Conservation (phyloP, 495 filamentous ascomycete genomes). For the Cenococcum geophilum region DNA sequence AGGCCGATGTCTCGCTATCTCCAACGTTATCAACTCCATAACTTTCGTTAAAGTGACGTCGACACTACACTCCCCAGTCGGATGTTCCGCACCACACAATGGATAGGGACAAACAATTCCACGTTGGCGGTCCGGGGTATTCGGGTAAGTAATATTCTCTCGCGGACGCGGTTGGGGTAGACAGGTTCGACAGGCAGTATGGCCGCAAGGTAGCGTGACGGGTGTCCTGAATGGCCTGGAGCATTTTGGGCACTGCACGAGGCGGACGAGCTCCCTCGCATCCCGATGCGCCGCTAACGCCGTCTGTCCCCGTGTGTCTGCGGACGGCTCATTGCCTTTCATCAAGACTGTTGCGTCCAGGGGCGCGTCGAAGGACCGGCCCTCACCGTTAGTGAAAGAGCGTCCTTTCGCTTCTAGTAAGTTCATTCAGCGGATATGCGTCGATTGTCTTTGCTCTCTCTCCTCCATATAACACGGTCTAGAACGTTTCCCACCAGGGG, state of each 20-base stretch:
- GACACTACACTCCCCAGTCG: conserved; percentile 63
- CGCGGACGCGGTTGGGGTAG: conserved; percentile 58
- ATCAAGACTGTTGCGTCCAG: conserved; percentile 18
- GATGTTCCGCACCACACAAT: conserved; percentile 64
- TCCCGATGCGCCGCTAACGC: conserved; percentile 44
- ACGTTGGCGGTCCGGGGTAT: conserved; percentile 53
- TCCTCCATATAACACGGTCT: conserved; percentile 5
- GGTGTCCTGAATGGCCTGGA: conserved; percentile 61
- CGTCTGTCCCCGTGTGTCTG: conserved; percentile 10
- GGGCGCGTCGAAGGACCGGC: conserved; percentile 23
- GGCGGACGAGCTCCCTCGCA: conserved; percentile 55
- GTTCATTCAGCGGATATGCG: conserved; percentile 10
- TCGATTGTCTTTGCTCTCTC: not conserved
- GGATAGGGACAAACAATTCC: conserved; percentile 68
- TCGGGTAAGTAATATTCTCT: conserved; percentile 68
- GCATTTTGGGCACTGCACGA: conserved; percentile 71
- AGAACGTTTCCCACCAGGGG: too few relatives aligned
- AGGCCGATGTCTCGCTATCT: conserved; percentile 40
- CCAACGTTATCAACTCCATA: conserved; percentile 48
- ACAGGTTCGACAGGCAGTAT: conserved; percentile 68
- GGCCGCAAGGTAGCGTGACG: conserved; percentile 76
- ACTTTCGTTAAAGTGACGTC: conserved; percentile 71
- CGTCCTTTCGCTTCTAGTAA: conserved; percentile 9
- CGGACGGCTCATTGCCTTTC: conserved; percentile 13
- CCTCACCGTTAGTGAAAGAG: conserved; percentile 23